Percentiles rank a stretch among this genome's conserved stretches.
Evolutionary conservation across 2,329 filamentous ascomycete genomes (phyloP).

Genomic region (Hypomyces rosellus): DNA sequence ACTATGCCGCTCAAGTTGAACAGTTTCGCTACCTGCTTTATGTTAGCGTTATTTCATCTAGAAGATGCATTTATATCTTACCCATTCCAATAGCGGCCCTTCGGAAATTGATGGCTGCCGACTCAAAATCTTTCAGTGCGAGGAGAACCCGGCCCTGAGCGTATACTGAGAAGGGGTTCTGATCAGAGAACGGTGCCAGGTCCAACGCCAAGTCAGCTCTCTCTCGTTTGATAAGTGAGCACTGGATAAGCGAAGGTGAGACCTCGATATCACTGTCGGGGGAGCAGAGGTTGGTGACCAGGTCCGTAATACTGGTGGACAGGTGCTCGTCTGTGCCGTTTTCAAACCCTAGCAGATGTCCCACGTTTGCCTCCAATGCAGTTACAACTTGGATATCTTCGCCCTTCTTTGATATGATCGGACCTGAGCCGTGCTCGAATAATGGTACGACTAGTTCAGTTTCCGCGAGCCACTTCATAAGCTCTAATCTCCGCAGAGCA

Average conservation of each 20-base stretch:
- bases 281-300: constrained; percentile 60
- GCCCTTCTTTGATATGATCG: constrained; percentile 32
- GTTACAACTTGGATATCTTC: constrained; percentile 48
- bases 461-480: constrained; percentile 63
- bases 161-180: constrained; percentile 65
- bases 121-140: constrained; percentile 63
- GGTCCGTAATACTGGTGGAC: constrained; percentile 56
- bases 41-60: constrained; percentile 1
- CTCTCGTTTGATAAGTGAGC: constrained; percentile 52
- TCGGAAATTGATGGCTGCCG: constrained; percentile 70
- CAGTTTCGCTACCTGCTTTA: constrained; percentile 37
- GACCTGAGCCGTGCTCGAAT: constrained; percentile 28
- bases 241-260: constrained; percentile 55
- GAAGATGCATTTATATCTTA: constrained; percentile 36
- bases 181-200: constrained; percentile 48
- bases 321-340: constrained; percentile 45
- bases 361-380: constrained; percentile 52
- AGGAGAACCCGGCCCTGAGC: constrained; percentile 77
- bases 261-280: constrained; percentile 60
- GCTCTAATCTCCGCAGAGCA: constrained; percentile 66
- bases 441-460: constrained; percentile 50
- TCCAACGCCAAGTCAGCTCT: constrained; percentile 55
- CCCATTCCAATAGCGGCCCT: constrained; percentile 78
- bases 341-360: constrained; percentile 57
- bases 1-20: constrained; percentile 48